Evolutionary conservation across 73 alveolate species (phyloP).

Genomic region (Effrenium voratum): DNA sequence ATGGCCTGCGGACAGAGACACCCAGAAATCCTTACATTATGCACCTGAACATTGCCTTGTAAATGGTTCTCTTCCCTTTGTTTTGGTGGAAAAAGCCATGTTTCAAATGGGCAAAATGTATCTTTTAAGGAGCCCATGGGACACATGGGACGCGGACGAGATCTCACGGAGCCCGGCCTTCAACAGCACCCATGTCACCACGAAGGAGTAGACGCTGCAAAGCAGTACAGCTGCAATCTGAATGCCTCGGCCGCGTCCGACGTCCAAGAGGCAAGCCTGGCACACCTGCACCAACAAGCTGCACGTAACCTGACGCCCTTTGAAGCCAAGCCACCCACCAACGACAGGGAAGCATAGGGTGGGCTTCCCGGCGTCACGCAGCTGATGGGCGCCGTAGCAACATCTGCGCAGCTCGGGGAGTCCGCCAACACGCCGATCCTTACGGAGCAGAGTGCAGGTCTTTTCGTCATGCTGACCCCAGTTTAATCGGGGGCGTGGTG

Average conservation of each 20-base stretch:
- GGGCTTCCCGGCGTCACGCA: conserved; percentile 36
- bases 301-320: neutral
- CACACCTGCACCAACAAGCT: neutral
- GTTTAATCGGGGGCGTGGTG: too few relatives aligned
- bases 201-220: conserved; percentile 34
- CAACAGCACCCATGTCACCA: conserved; percentile 39
- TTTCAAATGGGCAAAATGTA: neutral
- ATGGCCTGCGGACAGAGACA: conserved; percentile 10
- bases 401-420: neutral
- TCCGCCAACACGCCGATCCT: conserved; percentile 81
- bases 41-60: neutral
- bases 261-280: neutral
- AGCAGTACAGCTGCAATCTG: conserved; percentile 33
- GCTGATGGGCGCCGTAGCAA: conserved; percentile 28
- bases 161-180: neutral
- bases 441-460: too few relatives aligned
- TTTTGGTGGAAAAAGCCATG: neutral
- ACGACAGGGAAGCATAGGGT: conserved; percentile 13
- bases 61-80: neutral
- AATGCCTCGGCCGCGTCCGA: neutral
- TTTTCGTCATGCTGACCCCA: too few relatives aligned
- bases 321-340: conserved; percentile 44
- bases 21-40: neutral
- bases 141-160: too few relatives aligned
- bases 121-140: neutral